phyloP scores from a whole-genome alignment of 306 rosid genomes.

The Corylus americana region DNA sequence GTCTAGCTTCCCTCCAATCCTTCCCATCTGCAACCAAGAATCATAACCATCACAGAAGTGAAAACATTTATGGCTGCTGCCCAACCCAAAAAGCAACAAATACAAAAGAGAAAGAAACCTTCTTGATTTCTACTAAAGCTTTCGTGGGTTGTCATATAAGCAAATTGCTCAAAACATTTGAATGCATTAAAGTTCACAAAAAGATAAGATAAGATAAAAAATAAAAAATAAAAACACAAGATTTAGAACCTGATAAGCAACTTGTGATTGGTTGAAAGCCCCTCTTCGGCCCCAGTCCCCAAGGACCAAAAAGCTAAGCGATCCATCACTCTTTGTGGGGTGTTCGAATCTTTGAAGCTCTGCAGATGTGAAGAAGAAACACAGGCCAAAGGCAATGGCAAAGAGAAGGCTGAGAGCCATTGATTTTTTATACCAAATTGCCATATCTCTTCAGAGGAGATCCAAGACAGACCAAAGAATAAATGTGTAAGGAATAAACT shows the following conservation, averaged over 20 bases:
- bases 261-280: slow-evolving; percentile 46
- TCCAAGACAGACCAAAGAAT: background rate
- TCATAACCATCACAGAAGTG: background rate
- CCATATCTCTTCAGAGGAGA: slow-evolving; percentile 19
- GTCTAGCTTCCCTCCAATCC: slow-evolving; percentile 48
- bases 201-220: too few relatives aligned
- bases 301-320: slow-evolving; percentile 54
- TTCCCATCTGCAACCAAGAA: slow-evolving; percentile 44
- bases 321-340: slow-evolving; percentile 36
- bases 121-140: background rate
- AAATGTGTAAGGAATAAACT: background rate
- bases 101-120: background rate
- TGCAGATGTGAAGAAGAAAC: slow-evolving; percentile 33
- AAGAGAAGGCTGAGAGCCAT: slow-evolving; percentile 21
- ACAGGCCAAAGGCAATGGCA: slow-evolving; percentile 26
- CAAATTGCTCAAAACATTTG: background rate
- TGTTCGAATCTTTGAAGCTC: slow-evolving; percentile 43
- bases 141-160: background rate
- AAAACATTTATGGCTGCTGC: too few relatives aligned
- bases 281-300: slow-evolving; percentile 71
- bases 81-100: background rate
- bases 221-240: background rate
- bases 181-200: background rate
- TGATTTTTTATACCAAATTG: slow-evolving; percentile 1
- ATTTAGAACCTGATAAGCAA: slow-evolving; percentile 47